Evolutionary conservation across 202 grass and related monocot species (phyloP), one percentile per base, ranked within the genome.

Genomic region (Elaeis oleifera): DNA sequence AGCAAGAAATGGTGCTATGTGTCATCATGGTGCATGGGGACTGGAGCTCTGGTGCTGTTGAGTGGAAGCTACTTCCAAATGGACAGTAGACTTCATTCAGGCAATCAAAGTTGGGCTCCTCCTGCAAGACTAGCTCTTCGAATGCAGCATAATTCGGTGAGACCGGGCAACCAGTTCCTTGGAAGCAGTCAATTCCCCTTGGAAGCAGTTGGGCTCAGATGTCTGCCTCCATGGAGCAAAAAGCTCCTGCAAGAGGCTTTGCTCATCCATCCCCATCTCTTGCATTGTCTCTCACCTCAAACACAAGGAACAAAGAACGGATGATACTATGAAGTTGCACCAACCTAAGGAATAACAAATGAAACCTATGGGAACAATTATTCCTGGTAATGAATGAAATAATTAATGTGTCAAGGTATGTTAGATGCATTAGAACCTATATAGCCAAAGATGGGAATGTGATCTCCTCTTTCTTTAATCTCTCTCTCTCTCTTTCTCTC

Each of bases 261-360:
- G 79, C 78, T 96, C 84, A 44, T 91, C 91, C 11, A 91, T 73
- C 73, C 91, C 91, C 91, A 96, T 96, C 50, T 6, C 28, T 72
- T 18, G 0, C 50, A 29, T 5, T 61, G 18, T 24, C 16, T 0
- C 16, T n/a, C 32, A 21, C 71, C 14, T 55, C 78, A 75, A 74
- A 31, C 76, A 73, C 68, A 18, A n/a, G 51, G 61, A 76, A 79
- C 49, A 58, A 50, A 44, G 77, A 29, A 69, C 60, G 53, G 54
- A 63, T 14, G 13, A 59, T 67, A 39, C 51, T 74, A 73, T 44
- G 59, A 27, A 53, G 32, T 48, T 16, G 53, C n/a, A 64, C 76
- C 79, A 74, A 78, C 76, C 65, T 80, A 72, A 13, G 71, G 60
- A 57, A 52, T 53, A 57, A 51, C 61, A 65, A 64, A 76, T 13